Percentiles rank a stretch among this genome's conserved stretches.
These are phyloP conservation scores for Suhomyces bolitotheri DNA, from an alignment of 1,139 yeast species.

Conservation along the genomic window DNA sequence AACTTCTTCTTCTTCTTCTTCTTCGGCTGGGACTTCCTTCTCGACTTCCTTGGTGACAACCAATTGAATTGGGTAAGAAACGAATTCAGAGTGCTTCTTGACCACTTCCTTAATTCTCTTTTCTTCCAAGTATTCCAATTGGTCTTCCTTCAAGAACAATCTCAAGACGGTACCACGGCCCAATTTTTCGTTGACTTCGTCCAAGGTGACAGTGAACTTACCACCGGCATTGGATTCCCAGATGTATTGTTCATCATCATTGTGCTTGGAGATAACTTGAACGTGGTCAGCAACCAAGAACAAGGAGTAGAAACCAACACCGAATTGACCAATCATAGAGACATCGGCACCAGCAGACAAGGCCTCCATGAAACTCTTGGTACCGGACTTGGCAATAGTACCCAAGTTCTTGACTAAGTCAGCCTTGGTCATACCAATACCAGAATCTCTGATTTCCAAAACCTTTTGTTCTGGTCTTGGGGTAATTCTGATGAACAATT, in stretches of 20 bases:
- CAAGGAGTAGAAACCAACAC: slow-evolving; percentile 99
- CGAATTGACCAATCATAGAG: slow-evolving; percentile 99
- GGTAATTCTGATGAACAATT: slow-evolving; percentile 93
- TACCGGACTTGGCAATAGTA: slow-evolving; percentile 99
- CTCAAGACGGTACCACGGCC: slow-evolving; percentile 96
- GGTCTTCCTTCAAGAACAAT: slow-evolving; percentile 98
- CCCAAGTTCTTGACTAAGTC: slow-evolving; percentile 99
- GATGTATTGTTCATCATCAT: slow-evolving; percentile 98
- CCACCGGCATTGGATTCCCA: slow-evolving; percentile 99
- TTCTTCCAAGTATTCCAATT: slow-evolving; percentile 98
- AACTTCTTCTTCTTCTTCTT: slow-evolving; percentile 48
- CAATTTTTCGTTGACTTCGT: slow-evolving; percentile 79
- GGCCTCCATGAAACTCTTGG: slow-evolving; percentile 99
- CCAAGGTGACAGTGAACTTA: slow-evolving; percentile 94
- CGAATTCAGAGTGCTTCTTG: slow-evolving; percentile 99
- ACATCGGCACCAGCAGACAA: slow-evolving; percentile 99
- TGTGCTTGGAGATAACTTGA: slow-evolving; percentile 97
- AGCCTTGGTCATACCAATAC: slow-evolving; percentile 99
- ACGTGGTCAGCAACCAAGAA: slow-evolving; percentile 99
- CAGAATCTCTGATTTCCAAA: slow-evolving; percentile 97
- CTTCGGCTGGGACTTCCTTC: slow-evolving; percentile 84
- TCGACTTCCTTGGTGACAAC: slow-evolving; percentile 98
- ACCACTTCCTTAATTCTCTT: slow-evolving; percentile 99
- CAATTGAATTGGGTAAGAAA: slow-evolving; percentile 97
- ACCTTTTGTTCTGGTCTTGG: slow-evolving; percentile 94